Percentiles rank a stretch among this genome's conserved stretches.
These are phyloP conservation scores for Monilinia vaccinii-corymbosi DNA, from an alignment of 2,329 filamentous ascomycete species.

Conservation along the genomic window DNA sequence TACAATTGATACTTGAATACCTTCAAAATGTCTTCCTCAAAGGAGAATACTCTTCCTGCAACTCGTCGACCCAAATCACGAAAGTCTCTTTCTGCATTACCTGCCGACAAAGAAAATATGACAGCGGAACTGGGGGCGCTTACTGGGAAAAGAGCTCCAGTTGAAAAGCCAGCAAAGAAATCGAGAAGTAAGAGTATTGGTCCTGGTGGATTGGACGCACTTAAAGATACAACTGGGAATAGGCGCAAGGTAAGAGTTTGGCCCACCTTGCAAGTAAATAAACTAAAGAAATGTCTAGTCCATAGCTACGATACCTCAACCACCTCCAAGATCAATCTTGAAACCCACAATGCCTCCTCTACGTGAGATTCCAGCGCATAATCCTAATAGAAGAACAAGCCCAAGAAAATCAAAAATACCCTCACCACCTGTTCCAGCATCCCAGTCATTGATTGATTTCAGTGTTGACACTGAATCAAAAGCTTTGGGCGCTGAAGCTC, in stretches of 20 bases:
- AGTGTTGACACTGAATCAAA: constrained; percentile 18
- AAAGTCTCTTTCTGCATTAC: constrained; percentile 61
- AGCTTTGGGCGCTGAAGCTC: constrained; percentile 32
- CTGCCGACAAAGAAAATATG: constrained; percentile 69
- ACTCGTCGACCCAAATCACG: constrained; percentile 46
- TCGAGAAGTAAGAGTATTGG: constrained; percentile 93
- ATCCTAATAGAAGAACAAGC: constrained; percentile 22
- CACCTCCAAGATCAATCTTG: constrained; percentile 61
- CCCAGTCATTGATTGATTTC: constrained; percentile 25
- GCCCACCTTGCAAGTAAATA: constrained; percentile 17
- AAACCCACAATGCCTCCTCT: constrained; percentile 66
- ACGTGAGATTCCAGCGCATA: constrained; percentile 52
- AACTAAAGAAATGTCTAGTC: constrained; percentile 21
- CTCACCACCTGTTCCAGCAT: constrained; percentile 11
- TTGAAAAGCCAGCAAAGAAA: constrained; percentile 42
- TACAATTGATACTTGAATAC: background rate
- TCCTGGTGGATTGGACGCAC: constrained; percentile 76
- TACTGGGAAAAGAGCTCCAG: constrained; percentile 19
- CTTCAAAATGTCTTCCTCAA: constrained; percentile 32
- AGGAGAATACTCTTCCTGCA: constrained; percentile 44
- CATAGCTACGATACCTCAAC: constrained; percentile 28
- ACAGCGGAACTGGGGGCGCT: constrained; percentile 53
- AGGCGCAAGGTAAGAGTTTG: constrained; percentile 58
- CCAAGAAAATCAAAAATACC: constrained; percentile 25
- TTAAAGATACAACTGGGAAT: constrained; percentile 68